Percentiles rank a stretch among this genome's conserved stretches.
These are phyloP conservation scores for Aspergillus sp. DNA, from an alignment of 2,329 filamentous ascomycete genomes.

Conservation along the genomic window DNA sequence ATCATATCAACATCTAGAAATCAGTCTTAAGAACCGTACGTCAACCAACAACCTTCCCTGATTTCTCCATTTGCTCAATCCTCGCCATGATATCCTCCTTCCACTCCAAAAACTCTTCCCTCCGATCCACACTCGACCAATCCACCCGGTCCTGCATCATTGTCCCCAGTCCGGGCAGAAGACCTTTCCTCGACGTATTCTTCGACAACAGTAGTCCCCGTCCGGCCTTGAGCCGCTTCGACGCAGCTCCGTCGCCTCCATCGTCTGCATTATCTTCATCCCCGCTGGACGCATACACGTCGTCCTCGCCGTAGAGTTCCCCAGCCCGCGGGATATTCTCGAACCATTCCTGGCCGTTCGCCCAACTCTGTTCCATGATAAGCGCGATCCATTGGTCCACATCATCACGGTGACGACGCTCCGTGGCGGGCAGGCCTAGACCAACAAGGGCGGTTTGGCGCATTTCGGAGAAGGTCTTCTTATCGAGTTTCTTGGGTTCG, in stretches of 20 bases:
- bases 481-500: slow-evolving; percentile 29
- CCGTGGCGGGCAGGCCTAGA: slow-evolving; percentile 33
- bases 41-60: neutral
- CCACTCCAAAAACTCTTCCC: slow-evolving; percentile 37
- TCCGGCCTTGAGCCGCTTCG: slow-evolving; percentile 18
- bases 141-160: slow-evolving; percentile 45
- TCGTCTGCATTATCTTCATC: slow-evolving; percentile 24
- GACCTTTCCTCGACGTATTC: slow-evolving; percentile 22
- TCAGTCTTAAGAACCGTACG: too few species aligned
- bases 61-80: slow-evolving; percentile 33
- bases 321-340: slow-evolving; percentile 43
- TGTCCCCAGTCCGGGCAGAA: slow-evolving; percentile 41
- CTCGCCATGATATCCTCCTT: slow-evolving; percentile 34
- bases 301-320: slow-evolving; percentile 22
- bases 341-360: slow-evolving; percentile 60
- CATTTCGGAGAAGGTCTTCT: slow-evolving; percentile 35
- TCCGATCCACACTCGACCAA: slow-evolving; percentile 39
- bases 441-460: slow-evolving; percentile 30
- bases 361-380: slow-evolving; percentile 43
- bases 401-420: slow-evolving; percentile 39
- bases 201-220: slow-evolving; percentile 6
- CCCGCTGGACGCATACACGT: slow-evolving; percentile 29
- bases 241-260: slow-evolving; percentile 3
- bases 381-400: slow-evolving; percentile 55
- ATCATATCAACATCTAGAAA: neutral